Percentiles rank a stretch among this genome's conserved stretches.
Conservation (phyloP, 2,329 filamentous ascomycete species). For the Fusarium tricinctum region DNA sequence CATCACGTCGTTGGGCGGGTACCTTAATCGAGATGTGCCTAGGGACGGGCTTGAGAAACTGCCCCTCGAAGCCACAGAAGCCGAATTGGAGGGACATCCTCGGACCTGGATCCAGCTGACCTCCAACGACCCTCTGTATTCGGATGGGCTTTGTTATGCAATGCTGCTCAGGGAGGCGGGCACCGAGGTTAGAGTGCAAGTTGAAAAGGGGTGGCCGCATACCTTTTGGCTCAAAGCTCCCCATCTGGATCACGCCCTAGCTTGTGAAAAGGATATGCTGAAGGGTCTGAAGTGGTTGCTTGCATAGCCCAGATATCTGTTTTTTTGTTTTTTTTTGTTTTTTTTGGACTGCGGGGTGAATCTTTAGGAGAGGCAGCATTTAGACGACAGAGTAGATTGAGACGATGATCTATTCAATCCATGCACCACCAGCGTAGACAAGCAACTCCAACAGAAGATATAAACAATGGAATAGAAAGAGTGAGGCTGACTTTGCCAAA, state of each 20-base stretch:
- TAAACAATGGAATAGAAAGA: too few species aligned
- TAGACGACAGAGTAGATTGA: too few species aligned
- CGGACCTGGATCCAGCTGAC: constrained; percentile 64
- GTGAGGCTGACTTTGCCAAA: too few species aligned
- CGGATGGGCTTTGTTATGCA: constrained; percentile 65
- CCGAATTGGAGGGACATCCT: constrained; percentile 54
- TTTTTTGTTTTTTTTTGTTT: too few species aligned
- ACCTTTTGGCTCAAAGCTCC: constrained; percentile 66
- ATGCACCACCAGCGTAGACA: too few species aligned
- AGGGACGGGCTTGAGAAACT: constrained; percentile 58
- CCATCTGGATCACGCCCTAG: constrained; percentile 56
- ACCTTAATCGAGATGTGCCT: constrained; percentile 53
- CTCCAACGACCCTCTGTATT: constrained; percentile 66
- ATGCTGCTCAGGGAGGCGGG: constrained; percentile 57
- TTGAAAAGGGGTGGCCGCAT: constrained; percentile 64
- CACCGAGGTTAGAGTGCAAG: constrained; percentile 58
- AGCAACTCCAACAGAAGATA: too few species aligned
- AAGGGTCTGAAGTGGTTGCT: constrained; percentile 59
- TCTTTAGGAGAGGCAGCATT: too few species aligned
- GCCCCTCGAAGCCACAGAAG: constrained; percentile 57
- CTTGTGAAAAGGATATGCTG: constrained; percentile 60
- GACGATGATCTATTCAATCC: too few species aligned
- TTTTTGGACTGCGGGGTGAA: neutral
- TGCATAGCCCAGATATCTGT: neutral
- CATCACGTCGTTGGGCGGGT: constrained; percentile 53